Evolutionary conservation across 1,284 basidiomycete genomes (phyloP).

Genomic region (Clitocybe nebularis): DNA sequence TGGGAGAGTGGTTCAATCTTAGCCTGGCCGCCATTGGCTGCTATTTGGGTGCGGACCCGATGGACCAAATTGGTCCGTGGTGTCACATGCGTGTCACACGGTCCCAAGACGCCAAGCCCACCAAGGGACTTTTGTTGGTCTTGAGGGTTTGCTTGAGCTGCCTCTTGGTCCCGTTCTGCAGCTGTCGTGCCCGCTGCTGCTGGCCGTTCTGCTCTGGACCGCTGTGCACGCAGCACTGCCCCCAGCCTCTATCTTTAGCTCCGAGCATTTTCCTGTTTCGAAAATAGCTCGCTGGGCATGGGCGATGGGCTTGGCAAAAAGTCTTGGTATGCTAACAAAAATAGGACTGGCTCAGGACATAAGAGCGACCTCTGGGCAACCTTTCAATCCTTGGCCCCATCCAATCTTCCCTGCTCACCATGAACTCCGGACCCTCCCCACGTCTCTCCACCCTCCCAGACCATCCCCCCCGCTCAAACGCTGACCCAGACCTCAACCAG

Average conservation of each 20-base stretch:
- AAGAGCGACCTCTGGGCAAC: conserved; percentile 35
- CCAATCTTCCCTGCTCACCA: conserved; percentile 24
- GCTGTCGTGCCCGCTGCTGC: no score
- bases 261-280: conserved; percentile 28
- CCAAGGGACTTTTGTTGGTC: no score
- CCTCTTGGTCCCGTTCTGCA: no score
- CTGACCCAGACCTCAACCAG: conserved; percentile 25
- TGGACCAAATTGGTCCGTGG: background rate
- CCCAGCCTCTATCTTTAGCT: conserved; percentile 12
- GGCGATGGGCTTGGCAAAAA: conserved; percentile 37
- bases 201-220: no score
- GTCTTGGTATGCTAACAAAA: conserved; percentile 38
- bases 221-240: no score
- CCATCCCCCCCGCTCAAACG: conserved; percentile 16
- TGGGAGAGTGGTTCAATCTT: conserved; percentile 23
- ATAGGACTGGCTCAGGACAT: conserved; percentile 38
- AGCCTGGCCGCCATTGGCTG: conserved; percentile 25
- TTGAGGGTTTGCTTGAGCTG: no score
- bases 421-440: conserved; percentile 30
- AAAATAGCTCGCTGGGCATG: conserved; percentile 32
- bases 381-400: conserved; percentile 34
- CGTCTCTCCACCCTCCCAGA: conserved; percentile 21
- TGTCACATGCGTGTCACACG: no score
- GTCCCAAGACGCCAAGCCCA: conserved; percentile 19
- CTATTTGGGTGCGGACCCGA: conserved; percentile 23